phyloP scores from a whole-genome alignment of 163 green algal species.

The Scenedesmus sp. region DNA sequence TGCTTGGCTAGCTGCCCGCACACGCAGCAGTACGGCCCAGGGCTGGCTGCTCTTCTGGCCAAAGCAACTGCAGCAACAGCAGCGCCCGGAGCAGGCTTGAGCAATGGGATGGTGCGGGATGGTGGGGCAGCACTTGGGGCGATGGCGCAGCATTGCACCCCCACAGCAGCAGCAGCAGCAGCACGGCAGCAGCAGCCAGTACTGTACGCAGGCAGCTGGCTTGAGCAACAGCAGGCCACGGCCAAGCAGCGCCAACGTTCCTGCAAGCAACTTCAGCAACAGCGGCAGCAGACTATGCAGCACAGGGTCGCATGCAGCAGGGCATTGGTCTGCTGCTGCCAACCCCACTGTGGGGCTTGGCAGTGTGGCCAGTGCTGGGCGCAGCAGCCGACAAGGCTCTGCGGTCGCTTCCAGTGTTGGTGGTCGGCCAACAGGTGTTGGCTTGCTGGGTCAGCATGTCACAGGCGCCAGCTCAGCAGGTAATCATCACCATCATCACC shows the following conservation, averaged over 20 bases:
- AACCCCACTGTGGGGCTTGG: no score
- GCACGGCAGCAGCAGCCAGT: background rate
- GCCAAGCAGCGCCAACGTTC: background rate
- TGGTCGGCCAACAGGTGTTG: constrained; percentile 11
- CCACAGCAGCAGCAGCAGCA: constrained; percentile 17
- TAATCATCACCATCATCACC: background rate
- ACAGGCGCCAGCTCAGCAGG: background rate
- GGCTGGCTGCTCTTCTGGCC: background rate
- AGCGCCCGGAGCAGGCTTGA: no score
- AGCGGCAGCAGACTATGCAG: constrained; percentile 7
- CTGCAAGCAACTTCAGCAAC: background rate
- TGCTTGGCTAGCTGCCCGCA: constrained; percentile 10
- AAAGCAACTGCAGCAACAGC: background rate
- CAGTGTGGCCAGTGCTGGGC: background rate
- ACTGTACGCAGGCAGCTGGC: background rate
- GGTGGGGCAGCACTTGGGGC: background rate
- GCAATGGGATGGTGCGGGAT: background rate
- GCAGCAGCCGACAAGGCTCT: background rate
- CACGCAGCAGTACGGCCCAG: background rate
- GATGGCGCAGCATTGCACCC: background rate
- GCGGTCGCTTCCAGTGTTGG: background rate
- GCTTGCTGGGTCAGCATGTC: constrained; percentile 30
- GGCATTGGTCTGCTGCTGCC: no score
- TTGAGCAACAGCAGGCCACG: background rate
- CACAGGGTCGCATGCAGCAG: background rate